Evolutionary conservation across 2,329 filamentous ascomycete species (phyloP), one percentile per base, ranked within the genome.

Genomic region (Cordyceps tenuipes): DNA sequence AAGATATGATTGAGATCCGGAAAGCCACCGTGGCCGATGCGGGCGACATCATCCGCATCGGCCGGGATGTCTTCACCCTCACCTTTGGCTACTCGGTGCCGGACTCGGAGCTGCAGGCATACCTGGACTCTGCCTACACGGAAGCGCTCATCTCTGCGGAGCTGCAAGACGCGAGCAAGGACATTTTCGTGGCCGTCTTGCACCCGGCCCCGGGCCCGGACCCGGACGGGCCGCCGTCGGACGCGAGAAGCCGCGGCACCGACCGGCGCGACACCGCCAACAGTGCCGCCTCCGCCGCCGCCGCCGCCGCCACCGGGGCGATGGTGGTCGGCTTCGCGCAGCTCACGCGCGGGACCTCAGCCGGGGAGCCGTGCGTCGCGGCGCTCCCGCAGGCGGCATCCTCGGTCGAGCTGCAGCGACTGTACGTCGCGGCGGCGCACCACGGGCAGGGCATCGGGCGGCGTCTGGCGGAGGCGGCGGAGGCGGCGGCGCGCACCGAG

Each of bases 31-130:
- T 61, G n/a, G 46, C 47, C 15, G 74, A 77, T 51, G 65, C 65
- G 8, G 41, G 57, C 0, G 61, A 63, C 41, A 73, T 79, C 49
- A 64, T 69, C 21, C 54, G 66, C 5, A 67, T 78, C 1, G 75
- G 73, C 26, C 62, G 68, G 0, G 61, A 67, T 39, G 70, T 75
- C 52, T 79, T 79, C 63, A 61, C 67, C 21, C 53, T 62, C 21
- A 73, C 73, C 3, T 79, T 79, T 64, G 76, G 75, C 1, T 71
- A 77, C 62, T 76, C 76, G 0, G 69, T 78, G 0, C 63, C 73
- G 2, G 62, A 69, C 0, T 59, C 69, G 1, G 72, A 79, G 54
- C 67, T 79, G 0, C 54, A 67, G 8, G 66, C 68, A 1, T 79
- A 74, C 57, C 68, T 79, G 0, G 63, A 70, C 47, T 68, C 70